A percentile compares a stretch with the other conserved stretches of the same genome.
Conservation (phyloP, 2,329 filamentous ascomycete species). For the Neonectria faginata region DNA sequence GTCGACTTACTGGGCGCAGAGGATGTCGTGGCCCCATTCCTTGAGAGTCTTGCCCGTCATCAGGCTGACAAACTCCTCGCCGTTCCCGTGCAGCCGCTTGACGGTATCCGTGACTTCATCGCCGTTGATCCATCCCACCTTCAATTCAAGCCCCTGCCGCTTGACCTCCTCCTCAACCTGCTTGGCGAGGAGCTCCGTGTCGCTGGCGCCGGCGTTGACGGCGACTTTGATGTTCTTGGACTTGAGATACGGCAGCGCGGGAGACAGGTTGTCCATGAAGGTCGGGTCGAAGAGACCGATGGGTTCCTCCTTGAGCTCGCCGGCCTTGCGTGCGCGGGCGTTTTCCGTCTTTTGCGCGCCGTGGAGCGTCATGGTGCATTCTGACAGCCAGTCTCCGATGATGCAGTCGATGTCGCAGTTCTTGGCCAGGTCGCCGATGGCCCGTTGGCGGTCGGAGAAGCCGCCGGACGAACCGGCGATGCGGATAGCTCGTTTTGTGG, state of each 20-base stretch:
- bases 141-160: conserved; percentile 45
- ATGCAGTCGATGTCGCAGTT: conserved; percentile 50
- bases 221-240: conserved; percentile 50
- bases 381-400: conserved; percentile 49
- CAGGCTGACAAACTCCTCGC: conserved; percentile 41
- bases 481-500: conserved; percentile 52
- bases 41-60: conserved; percentile 42
- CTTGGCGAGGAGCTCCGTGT: conserved; percentile 47
- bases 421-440: conserved; percentile 55
- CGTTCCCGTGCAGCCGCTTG: conserved; percentile 34
- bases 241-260: conserved; percentile 50
- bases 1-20: conserved; percentile 29
- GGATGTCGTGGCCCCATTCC: conserved; percentile 41
- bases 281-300: conserved; percentile 47
- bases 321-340: conserved; percentile 36
- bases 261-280: conserved; percentile 46
- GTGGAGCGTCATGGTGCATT: conserved; percentile 50
- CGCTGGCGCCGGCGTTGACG: conserved; percentile 54
- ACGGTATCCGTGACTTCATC: conserved; percentile 50
- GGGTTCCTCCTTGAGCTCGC: conserved; percentile 47
- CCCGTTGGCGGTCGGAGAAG: conserved; percentile 57
- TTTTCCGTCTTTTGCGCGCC: conserved; percentile 45
- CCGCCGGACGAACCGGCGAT: conserved; percentile 57
- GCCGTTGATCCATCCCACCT: conserved; percentile 53
- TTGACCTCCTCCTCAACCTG: conserved; percentile 45